These are phyloP conservation scores for Lichtheimia hyalospora DNA, from an alignment of 371 early-diverging fungal species.

Conservation along the genomic window DNA sequence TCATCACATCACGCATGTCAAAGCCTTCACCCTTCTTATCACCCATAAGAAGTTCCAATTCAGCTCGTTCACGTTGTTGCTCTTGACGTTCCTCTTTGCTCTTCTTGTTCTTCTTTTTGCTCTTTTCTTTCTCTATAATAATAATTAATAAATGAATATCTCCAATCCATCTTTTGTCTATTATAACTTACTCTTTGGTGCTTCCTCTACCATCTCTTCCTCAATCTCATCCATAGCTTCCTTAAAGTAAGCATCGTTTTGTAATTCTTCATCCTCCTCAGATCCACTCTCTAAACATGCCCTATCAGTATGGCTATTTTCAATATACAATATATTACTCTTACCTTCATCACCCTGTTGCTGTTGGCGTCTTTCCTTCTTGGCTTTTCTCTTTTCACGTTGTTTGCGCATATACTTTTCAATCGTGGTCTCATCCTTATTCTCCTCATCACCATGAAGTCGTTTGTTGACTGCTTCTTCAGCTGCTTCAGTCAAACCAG, in stretches of 20 bases:
- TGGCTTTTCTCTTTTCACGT: constrained; percentile 72
- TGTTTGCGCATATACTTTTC: constrained; percentile 83
- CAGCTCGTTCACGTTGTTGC: constrained; percentile 67
- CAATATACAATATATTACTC: no score
- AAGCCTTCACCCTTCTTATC: constrained; percentile 67
- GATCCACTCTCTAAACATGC: constrained; percentile 11
- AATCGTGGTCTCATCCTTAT: constrained; percentile 78
- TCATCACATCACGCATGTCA: constrained; percentile 85
- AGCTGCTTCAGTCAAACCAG: constrained; percentile 83
- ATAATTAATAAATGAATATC: neutral
- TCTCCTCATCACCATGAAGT: constrained; percentile 34
- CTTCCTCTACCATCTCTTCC: constrained; percentile 29
- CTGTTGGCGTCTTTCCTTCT: constrained; percentile 52
- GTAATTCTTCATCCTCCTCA: constrained; percentile 57
- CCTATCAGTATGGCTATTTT: no score
- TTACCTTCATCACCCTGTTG: constrained; percentile 23
- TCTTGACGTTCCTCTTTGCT: constrained; percentile 64
- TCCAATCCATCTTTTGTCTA: neutral
- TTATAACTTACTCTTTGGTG: constrained; percentile 24
- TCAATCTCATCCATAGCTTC: constrained; percentile 57
- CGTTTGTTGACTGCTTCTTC: constrained; percentile 56
- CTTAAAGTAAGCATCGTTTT: constrained; percentile 73
- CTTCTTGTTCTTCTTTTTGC: constrained; percentile 47
- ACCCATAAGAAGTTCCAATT: constrained; percentile 83
- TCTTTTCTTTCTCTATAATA: constrained; percentile 18